Base-by-base conservation (phyloP, 2,329 filamentous ascomycete species). In the Aspergillus cejpii region DNA sequence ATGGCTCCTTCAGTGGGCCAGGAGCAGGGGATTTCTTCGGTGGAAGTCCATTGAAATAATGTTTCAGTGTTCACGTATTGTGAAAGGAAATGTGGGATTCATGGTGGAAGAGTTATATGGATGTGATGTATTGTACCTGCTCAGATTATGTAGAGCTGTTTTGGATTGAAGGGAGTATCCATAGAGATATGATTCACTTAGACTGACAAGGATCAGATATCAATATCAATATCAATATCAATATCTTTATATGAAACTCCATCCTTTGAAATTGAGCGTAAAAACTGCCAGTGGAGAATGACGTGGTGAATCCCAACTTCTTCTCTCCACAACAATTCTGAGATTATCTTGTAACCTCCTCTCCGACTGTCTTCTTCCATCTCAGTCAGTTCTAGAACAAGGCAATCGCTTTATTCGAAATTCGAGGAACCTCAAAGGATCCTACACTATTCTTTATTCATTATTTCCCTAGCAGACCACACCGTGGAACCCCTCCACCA, bases 1-100 rank as follows among this genome's bases (percentile, higher is more conserved):
- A 68, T 49, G 66, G 65, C 34, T 69, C 57, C 20, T 71, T 70
- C 54, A 54, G 62, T 14, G 60, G 63, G 8, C 59, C 61, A n/a
- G 63, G 61, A 15, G 45, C 62, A 6, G 58, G 60, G 2, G 66
- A 69, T 47, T 64, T 70, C 40, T 68, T 69, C 48, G 56, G 62
- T 6, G 67, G 62, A 8, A 69, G 67, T 47, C 67, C 66, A 2
- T 44, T 69, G 44, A 57, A 65, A 53, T 69, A 58, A 45, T 49
- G 26, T 17, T 15, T n/a, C n/a, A n/a, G n/a, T 31, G 28, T 8
- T 6, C 2, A 21, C 33, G 17, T 21, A 28, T 10, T 17, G n/a
- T 15, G 5, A 15, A 31, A 15, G 28, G 28, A 15, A 31, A 8
- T 14, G 14, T 15, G 28, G 17, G 7, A n/a, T 31, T 31, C n/a